phyloP scores from a whole-genome alignment of 768 basidiomycete genomes.

The Hemileccinum rubropunctum region DNA sequence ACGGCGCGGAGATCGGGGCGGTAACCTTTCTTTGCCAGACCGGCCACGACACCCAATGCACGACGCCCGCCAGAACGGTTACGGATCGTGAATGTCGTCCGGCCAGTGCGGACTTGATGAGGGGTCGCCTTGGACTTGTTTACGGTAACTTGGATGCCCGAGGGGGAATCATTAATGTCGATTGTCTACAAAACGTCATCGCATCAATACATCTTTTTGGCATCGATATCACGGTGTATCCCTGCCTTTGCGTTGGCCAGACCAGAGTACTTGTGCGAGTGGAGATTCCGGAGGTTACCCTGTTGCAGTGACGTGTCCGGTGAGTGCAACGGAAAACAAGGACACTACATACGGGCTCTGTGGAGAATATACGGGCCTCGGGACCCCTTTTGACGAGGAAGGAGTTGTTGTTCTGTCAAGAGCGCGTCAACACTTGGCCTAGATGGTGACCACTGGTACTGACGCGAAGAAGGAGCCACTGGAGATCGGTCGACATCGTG shows the following conservation, averaged over 20 bases:
- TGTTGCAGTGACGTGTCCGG: constrained; percentile 27
- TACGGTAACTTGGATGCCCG: constrained; percentile 58
- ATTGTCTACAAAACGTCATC: constrained; percentile 50
- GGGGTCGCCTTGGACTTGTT: constrained; percentile 63
- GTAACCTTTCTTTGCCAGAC: constrained; percentile 64
- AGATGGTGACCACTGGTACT: constrained; percentile 30
- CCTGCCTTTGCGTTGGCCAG: constrained; percentile 79
- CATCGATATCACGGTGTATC: not conserved
- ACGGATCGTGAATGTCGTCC: constrained; percentile 53
- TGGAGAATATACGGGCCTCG: constrained; percentile 79
- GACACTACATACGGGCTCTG: constrained; percentile 64
- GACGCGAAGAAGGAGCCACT: constrained; percentile 91
- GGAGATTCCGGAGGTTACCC: constrained; percentile 85
- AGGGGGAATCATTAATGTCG: constrained; percentile 52
- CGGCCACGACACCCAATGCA: constrained; percentile 60
- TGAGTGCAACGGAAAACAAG: not conserved
- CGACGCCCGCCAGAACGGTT: constrained; percentile 71
- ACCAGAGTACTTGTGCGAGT: constrained; percentile 93
- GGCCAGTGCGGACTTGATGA: constrained; percentile 46
- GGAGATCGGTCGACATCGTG: constrained; percentile 85
- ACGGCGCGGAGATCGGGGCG: constrained; percentile 76
- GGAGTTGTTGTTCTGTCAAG: constrained; percentile 71
- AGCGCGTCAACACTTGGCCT: not conserved
- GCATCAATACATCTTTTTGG: not conserved
- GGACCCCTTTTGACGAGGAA: constrained; percentile 76